Evolutionary conservation across 208 protist genomes (phyloP).

Genomic region (Trypanosoma cruzi): DNA sequence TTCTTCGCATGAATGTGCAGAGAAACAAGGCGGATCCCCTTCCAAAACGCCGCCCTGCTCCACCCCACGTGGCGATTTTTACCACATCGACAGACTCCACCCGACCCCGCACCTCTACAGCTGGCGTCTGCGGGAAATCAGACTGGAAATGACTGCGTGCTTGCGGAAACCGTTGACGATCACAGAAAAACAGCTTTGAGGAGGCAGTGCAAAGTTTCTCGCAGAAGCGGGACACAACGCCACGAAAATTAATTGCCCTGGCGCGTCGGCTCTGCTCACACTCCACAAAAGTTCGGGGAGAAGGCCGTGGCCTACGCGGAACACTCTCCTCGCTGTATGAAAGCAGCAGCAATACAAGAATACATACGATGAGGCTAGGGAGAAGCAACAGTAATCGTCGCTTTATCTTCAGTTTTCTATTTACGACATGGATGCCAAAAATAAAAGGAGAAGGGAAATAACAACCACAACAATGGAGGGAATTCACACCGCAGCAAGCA

Average conservation of each 20-base stretch:
- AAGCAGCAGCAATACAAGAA: background rate
- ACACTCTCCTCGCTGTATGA: background rate
- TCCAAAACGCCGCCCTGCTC: conserved; percentile 19
- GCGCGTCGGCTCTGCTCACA: conserved; percentile 5
- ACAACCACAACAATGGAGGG: background rate
- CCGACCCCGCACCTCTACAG: background rate
- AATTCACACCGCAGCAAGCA: too few species aligned
- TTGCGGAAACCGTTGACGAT: conserved; percentile 2
- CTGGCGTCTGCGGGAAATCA: conserved; percentile 20
- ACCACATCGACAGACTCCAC: conserved; percentile 10
- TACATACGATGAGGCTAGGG: background rate
- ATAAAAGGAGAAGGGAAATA: background rate
- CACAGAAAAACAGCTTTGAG: conserved; percentile 6
- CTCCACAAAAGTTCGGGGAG: background rate
- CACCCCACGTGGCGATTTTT: conserved; percentile 13
- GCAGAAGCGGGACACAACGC: conserved; percentile 5
- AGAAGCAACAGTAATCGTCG: background rate
- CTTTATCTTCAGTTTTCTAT: background rate
- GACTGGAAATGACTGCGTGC: background rate
- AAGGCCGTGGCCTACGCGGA: background rate
- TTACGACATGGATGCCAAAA: background rate
- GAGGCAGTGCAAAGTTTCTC: background rate
- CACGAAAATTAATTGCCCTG: background rate
- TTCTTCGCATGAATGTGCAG: conserved; percentile 40
- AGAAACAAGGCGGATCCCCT: conserved; percentile 18